Evolutionary conservation across 73 alveolate genomes (phyloP).

Genomic region (Paraurostyla sp.): DNA sequence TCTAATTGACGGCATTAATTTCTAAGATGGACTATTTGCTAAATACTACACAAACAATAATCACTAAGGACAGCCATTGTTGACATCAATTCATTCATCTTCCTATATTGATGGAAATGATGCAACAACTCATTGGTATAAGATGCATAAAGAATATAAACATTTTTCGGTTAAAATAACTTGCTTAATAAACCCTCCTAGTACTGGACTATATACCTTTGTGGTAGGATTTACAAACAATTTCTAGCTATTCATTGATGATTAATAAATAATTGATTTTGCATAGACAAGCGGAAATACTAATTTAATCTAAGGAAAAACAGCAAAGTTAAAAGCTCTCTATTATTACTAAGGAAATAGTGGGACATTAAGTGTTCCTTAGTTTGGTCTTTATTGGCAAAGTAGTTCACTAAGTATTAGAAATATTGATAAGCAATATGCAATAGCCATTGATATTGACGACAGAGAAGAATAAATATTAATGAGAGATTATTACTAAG

Average conservation of each 20-base stretch:
- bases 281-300: neutral
- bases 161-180: constrained; percentile 38
- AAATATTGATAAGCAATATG: neutral
- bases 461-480: neutral
- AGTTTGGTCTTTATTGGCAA: constrained; percentile 7
- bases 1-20: constrained; percentile 32
- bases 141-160: constrained; percentile 31
- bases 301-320: neutral
- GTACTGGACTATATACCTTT: neutral
- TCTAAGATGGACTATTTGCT: constrained; percentile 16
- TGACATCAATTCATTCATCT: neutral
- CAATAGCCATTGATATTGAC: constrained; percentile 21
- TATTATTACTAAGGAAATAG: neutral
- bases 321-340: neutral
- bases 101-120: constrained; percentile 32
- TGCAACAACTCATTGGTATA: constrained; percentile 1
- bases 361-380: neutral
- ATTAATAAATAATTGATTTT: neutral
- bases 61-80: neutral
- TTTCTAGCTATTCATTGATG: constrained; percentile 13
- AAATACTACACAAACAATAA: constrained; percentile 42
- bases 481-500: neutral
- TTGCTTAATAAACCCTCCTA: neutral
- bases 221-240: constrained; percentile 37
- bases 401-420: neutral